Conservation (phyloP, 2,329 filamentous ascomycete genomes). For the Fusarium drepaniforme region DNA sequence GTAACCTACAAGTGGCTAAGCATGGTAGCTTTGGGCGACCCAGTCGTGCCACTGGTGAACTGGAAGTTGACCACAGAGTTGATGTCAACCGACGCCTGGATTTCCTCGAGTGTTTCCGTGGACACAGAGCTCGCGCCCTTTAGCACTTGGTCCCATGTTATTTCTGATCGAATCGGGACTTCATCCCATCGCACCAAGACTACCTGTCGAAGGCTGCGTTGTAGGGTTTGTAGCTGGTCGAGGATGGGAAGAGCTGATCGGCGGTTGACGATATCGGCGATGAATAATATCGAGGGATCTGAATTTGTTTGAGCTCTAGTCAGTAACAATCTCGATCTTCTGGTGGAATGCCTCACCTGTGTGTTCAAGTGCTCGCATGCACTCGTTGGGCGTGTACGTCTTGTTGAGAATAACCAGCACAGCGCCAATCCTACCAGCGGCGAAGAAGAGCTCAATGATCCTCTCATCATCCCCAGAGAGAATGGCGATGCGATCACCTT, state of each 20-base stretch:
- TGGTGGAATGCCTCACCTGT: background rate
- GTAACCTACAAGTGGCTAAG: background rate
- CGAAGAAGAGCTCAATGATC: background rate
- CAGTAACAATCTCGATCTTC: rapidly evolving
- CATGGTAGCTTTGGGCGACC: background rate
- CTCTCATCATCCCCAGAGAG: background rate
- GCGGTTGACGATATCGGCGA: background rate
- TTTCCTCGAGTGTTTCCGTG: background rate
- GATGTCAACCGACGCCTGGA: background rate
- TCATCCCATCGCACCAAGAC: background rate
- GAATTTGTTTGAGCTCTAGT: background rate
- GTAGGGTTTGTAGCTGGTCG: background rate
- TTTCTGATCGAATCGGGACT: background rate
- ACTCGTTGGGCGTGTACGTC: background rate
- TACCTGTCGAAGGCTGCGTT: background rate
- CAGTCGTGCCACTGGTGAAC: background rate
- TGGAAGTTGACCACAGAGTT: background rate
- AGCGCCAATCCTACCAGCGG: background rate
- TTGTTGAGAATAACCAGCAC: background rate
- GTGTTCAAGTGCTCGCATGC: background rate
- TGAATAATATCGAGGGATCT: background rate
- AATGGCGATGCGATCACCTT: background rate
- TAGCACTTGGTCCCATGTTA: background rate
- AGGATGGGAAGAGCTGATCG: background rate
- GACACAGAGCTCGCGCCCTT: background rate